Conservation (phyloP, 2,329 filamentous ascomycete genomes). For the Fusarium oligoseptatum region DNA sequence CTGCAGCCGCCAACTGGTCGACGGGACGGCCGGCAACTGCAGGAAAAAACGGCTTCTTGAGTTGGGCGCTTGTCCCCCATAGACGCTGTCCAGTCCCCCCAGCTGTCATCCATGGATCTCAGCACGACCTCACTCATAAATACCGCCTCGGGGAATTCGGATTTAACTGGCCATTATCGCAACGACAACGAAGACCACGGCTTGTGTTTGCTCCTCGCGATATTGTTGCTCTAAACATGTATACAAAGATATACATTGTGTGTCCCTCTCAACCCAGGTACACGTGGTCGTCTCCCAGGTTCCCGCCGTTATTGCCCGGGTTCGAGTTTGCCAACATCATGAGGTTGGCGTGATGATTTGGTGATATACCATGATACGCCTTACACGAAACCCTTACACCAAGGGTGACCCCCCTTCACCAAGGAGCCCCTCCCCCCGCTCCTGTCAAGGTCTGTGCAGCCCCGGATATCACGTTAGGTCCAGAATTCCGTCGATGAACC, state of each 20-base stretch:
- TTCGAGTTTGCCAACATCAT: slow-evolving; percentile 2
- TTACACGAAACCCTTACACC: slow-evolving; percentile 4
- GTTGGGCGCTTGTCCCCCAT: not conserved
- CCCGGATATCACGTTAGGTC: not conserved
- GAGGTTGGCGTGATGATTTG: slow-evolving; percentile 6
- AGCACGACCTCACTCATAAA: slow-evolving; percentile 11
- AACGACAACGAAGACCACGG: not conserved
- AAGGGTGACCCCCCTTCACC: not conserved
- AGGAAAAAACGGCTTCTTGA: not conserved
- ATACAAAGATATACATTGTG: not conserved
- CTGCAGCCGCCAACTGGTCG: slow-evolving; percentile 19
- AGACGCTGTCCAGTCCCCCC: not conserved
- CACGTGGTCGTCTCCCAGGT: not conserved
- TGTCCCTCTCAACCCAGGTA: not conserved
- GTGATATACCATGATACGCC: not conserved
- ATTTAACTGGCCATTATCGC: slow-evolving; percentile 14
- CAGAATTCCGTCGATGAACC: not conserved
- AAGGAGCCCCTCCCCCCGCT: not conserved
- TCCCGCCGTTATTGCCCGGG: not conserved
- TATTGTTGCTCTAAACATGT: not conserved
- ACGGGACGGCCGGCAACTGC: not conserved
- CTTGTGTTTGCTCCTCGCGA: not conserved
- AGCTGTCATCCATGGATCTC: not conserved
- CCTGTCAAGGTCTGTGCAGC: slow-evolving; percentile 1
- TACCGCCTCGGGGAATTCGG: slow-evolving; percentile 13